phyloP scores from a whole-genome alignment of 73 alveolate species.

The Paramecium sexaurelia region DNA sequence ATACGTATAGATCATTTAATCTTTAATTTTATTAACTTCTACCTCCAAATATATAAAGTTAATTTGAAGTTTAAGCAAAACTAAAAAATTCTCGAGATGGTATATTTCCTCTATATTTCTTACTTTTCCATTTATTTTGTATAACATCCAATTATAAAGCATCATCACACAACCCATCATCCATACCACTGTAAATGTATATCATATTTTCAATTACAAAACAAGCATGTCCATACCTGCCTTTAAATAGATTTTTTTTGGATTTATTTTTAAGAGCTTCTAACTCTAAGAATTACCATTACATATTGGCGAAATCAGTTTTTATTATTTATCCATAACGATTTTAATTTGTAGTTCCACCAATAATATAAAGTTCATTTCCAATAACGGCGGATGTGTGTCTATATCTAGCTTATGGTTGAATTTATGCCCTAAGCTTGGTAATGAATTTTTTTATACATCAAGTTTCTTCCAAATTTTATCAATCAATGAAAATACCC shows the following conservation, averaged over 20 bases:
- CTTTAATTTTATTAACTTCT: conserved; percentile 20
- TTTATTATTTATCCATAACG: conserved; percentile 55
- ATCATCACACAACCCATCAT: conserved; percentile 57
- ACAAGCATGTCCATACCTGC: conserved; percentile 65
- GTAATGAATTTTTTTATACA: neutral
- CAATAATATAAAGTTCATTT: conserved; percentile 47
- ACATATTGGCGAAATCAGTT: conserved; percentile 30
- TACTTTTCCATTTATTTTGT: conserved; percentile 49
- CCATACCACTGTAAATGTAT: conserved; percentile 56
- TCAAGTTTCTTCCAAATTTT: conserved; percentile 59
- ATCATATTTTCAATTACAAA: conserved; percentile 37
- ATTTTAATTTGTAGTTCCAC: conserved; percentile 63
- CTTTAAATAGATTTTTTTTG: conserved; percentile 59
- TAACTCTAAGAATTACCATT: conserved; percentile 43
- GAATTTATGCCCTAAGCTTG: conserved; percentile 2
- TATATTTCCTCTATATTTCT: neutral
- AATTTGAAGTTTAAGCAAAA: neutral
- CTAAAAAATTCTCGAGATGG: conserved; percentile 62
- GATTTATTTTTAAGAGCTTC: conserved; percentile 41
- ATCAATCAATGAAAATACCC: conserved; percentile 60
- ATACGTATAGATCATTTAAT: conserved; percentile 58
- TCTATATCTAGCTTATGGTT: conserved; percentile 66
- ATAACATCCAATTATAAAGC: conserved; percentile 37
- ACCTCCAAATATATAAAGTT: conserved; percentile 59
- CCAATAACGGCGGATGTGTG: conserved; percentile 17